Evolutionary conservation across 2,329 filamentous ascomycete species (phyloP), one percentile per base, ranked within the genome.

Genomic region (Lecanicillium sp.): DNA sequence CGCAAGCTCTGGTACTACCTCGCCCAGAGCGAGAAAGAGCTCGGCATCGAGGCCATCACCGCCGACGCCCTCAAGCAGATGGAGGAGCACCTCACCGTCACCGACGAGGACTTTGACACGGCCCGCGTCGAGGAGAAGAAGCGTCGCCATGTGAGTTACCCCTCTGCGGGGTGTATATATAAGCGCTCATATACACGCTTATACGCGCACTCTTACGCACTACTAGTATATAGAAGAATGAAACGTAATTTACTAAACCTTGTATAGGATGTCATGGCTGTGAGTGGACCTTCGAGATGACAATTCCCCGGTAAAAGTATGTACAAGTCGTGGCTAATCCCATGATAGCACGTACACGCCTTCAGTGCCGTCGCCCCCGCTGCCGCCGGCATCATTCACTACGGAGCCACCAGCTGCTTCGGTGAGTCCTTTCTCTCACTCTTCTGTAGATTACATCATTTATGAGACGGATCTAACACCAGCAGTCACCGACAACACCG

Each of bases 1-100:
- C 81, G 90, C 54, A 77, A 87, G 63, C 79, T 95, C 15, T 96
- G 90, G 90, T 72, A 91, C 37, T 83, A 77, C 68, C 84, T 95
- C 10, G 90, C 90, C 20, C 84, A 95, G 72, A 75, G 78, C 9
- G 85, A 95, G 72, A 83, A 83, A 64, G 85, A 90, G 65, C 77
- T 95, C 2, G 89, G 89, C 3, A 78, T 95, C 39, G 71, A 78
- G 8, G 63, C 69, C 37, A 90, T 95, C 62, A 82, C 79, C 12
- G 66, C 77, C 17, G 81, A 91, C 59, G 90, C 90, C 8, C 72
- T 96, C 44, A 76, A 83, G 51, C 78, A 90, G 66, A 86, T 95
- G 79, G 75, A 78, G 54, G 77, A 79, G n/a, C 76, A 90, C 52
- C 71, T 90, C 37, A 74, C 73, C n/a, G 75, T 94, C 29, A 84